Conservation (phyloP, 2,329 filamentous ascomycete species). For the Stromatinia cepivora region DNA sequence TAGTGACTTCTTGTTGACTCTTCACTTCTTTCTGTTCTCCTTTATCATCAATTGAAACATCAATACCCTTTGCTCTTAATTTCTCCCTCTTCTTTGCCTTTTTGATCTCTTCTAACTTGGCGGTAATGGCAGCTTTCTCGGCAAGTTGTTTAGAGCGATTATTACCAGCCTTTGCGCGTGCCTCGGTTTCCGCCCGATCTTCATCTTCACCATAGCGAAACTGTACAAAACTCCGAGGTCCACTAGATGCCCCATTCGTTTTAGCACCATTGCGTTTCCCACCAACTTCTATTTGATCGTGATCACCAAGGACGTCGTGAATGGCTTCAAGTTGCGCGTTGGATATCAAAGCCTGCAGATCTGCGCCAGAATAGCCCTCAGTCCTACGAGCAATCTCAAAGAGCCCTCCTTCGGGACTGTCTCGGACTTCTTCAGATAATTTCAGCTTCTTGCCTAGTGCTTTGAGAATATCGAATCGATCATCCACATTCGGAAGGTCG, state of each 20-base stretch:
- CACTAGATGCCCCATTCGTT: slow-evolving; percentile 35
- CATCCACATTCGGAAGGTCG: slow-evolving; percentile 77
- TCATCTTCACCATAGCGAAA: slow-evolving; percentile 75
- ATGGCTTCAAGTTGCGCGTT: slow-evolving; percentile 97
- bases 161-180: slow-evolving; percentile 46
- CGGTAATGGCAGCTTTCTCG: slow-evolving; percentile 74
- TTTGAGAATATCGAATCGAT: slow-evolving; percentile 83
- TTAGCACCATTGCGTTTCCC: slow-evolving; percentile 32
- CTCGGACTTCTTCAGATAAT: slow-evolving; percentile 63
- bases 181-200: slow-evolving; percentile 47
- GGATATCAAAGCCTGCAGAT: slow-evolving; percentile 91
- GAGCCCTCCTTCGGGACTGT: slow-evolving; percentile 22
- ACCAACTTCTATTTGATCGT: slow-evolving; percentile 45
- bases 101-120: slow-evolving; percentile 82
- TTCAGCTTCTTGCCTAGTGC: slow-evolving; percentile 82
- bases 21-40: slow-evolving; percentile 47
- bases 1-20: slow-evolving; percentile 67
- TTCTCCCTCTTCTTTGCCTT: slow-evolving; percentile 55
- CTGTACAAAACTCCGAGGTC: slow-evolving; percentile 66
- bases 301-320: slow-evolving; percentile 79
- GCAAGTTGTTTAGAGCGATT: slow-evolving; percentile 60
- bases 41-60: slow-evolving; percentile 31
- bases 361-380: slow-evolving; percentile 89
- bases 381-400: slow-evolving; percentile 75
- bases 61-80: slow-evolving; percentile 31